A percentile compares a stretch with the other conserved stretches of the same genome.
These are phyloP conservation scores for Citrus cavaleriei DNA, from an alignment of 345 rosid species.

Conservation along the genomic window DNA sequence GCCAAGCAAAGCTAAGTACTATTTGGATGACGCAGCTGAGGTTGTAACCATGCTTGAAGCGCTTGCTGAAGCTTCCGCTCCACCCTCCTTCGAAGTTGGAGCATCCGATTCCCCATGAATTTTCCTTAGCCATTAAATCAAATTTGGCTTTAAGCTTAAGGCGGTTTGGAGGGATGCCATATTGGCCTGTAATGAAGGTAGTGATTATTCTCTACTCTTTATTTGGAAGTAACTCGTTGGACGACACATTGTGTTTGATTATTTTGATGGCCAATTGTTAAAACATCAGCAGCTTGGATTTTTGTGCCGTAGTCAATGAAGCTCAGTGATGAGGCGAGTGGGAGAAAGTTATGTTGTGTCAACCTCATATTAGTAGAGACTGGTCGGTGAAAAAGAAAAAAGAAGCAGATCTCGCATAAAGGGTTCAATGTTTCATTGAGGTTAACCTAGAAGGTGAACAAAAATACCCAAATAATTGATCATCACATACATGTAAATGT, in stretches of 20 bases:
- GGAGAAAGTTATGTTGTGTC: background rate
- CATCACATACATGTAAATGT: constrained; percentile 13
- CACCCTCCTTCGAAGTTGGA: constrained; percentile 15
- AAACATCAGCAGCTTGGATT: constrained; percentile 14
- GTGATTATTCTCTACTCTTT: constrained; percentile 10
- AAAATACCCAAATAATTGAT: constrained; percentile 14
- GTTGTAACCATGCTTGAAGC: constrained; percentile 58
- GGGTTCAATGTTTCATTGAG: background rate
- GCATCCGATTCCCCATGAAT: constrained; percentile 32
- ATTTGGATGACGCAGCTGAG: constrained; percentile 60
- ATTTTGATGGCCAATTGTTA: constrained; percentile 14
- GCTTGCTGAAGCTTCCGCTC: constrained; percentile 59
- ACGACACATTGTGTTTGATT: constrained; percentile 2
- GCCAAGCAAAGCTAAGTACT: constrained; percentile 97
- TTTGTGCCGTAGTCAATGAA: background rate
- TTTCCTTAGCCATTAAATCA: background rate
- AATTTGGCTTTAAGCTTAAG: constrained; percentile 1
- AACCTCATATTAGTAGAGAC: background rate
- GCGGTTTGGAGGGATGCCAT: constrained; percentile 1
- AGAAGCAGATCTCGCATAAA: no score
- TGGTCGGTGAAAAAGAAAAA: no score
- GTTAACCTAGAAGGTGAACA: constrained; percentile 13
- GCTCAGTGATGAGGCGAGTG: background rate
- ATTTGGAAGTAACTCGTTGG: constrained; percentile 9
- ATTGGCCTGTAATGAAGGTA: constrained; percentile 17